Evolutionary conservation across 192 early-diverging fungal species (phyloP).

Genomic region (Thamnidium elegans): DNA sequence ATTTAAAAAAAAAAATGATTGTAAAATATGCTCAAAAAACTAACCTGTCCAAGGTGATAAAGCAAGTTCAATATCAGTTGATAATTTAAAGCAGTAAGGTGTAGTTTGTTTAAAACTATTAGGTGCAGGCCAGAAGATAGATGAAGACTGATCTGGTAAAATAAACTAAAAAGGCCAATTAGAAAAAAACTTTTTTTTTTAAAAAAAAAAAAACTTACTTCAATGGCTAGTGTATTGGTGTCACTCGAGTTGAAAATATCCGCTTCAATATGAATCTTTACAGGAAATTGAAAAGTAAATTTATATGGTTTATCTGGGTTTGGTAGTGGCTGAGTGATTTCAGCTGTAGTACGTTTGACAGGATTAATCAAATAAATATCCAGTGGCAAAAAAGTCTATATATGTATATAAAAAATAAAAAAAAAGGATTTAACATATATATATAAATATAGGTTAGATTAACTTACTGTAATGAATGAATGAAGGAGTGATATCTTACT

Average conservation of each 20-base stretch:
- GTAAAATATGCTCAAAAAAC: background rate
- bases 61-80: slow-evolving; percentile 16
- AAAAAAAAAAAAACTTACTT: slow-evolving; percentile 10
- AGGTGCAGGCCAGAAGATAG: slow-evolving; percentile 24
- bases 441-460: background rate
- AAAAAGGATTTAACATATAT: background rate
- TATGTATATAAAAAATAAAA: background rate
- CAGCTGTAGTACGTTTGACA: slow-evolving; percentile 22
- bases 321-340: slow-evolving; percentile 20
- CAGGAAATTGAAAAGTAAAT: slow-evolving; percentile 20
- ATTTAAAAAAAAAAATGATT: background rate
- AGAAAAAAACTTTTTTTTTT: background rate
- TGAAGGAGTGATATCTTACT: slow-evolving; percentile 22
- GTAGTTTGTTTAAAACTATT: slow-evolving; percentile 26
- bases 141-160: slow-evolving; percentile 25
- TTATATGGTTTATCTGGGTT: slow-evolving; percentile 28
- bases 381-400: slow-evolving; percentile 29
- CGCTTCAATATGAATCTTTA: slow-evolving; percentile 25
- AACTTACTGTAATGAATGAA: slow-evolving; percentile 30
- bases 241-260: slow-evolving; percentile 19
- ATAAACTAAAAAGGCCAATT: slow-evolving; percentile 16
- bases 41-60: slow-evolving; percentile 32
- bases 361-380: slow-evolving; percentile 25
- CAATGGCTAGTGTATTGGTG: slow-evolving; percentile 27
- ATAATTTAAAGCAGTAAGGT: slow-evolving; percentile 28